A percentile compares a stretch with the other conserved stretches of the same genome.
Conservation (phyloP, 23 red algal species). For the Agarophyton chilense region DNA sequence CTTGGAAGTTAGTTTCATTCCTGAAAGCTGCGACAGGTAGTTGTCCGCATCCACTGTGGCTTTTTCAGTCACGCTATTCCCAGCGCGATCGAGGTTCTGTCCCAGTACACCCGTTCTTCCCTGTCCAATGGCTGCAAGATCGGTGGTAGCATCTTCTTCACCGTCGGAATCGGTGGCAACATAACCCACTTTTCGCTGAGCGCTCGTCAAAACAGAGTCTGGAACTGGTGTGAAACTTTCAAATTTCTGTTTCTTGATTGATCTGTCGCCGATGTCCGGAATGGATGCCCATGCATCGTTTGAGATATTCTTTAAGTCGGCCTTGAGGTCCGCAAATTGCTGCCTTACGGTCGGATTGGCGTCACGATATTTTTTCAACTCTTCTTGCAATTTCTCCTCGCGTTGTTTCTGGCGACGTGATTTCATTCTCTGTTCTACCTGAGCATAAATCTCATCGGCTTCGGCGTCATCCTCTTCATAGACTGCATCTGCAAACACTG, state of each 20-base stretch:
- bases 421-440: slow-evolving; percentile 71
- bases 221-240: slow-evolving; percentile 80
- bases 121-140: slow-evolving; percentile 75
- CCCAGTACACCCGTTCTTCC: slow-evolving; percentile 67
- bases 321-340: slow-evolving; percentile 86
- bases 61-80: slow-evolving; percentile 37
- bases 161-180: slow-evolving; percentile 34
- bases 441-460: slow-evolving; percentile 84
- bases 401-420: slow-evolving; percentile 66
- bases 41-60: slow-evolving; percentile 67
- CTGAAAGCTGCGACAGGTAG: slow-evolving; percentile 76
- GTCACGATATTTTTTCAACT: slow-evolving; percentile 59
- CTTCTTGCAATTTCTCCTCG: slow-evolving; percentile 42
- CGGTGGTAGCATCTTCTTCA: slow-evolving; percentile 65
- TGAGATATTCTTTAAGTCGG: slow-evolving; percentile 40
- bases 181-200: slow-evolving; percentile 16
- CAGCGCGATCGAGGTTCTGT: slow-evolving; percentile 68
- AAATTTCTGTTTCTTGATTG: slow-evolving; percentile 69
- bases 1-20: slow-evolving; percentile 15
- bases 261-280: slow-evolving; percentile 81
- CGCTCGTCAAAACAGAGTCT: slow-evolving; percentile 62
- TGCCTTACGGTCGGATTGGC: slow-evolving; percentile 68
- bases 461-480: slow-evolving; percentile 91
- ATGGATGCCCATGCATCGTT: slow-evolving; percentile 75
- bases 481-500: slow-evolving; percentile 74